Percentiles rank a stretch among this genome's conserved stretches.
Evolutionary conservation across 2,329 filamentous ascomycete genomes (phyloP).

Genomic region (Cercospora brassicicola): DNA sequence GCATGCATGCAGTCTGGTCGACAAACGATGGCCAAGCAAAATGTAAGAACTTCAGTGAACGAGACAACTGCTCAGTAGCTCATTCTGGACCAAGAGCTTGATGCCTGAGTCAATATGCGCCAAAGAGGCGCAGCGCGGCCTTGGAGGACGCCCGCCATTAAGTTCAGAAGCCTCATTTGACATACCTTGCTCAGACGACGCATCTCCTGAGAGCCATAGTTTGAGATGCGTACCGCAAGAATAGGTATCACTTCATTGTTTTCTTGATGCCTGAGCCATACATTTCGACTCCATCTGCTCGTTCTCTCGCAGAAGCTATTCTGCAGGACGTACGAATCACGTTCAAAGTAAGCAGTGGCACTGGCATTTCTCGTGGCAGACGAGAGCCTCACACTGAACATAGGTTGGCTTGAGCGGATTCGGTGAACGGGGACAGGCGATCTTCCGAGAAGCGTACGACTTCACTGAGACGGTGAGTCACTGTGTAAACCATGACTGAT

Average conservation of each 20-base stretch:
- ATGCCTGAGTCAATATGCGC: not conserved
- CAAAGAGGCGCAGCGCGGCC: not conserved
- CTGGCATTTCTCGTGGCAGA: too few relatives aligned
- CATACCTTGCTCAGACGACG: not conserved
- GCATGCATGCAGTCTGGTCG: not conserved
- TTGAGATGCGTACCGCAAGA: not conserved
- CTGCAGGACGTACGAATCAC: too few relatives aligned
- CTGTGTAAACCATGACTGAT: too few relatives aligned
- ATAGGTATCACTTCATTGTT: not conserved
- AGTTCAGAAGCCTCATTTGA: not conserved
- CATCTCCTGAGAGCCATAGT: not conserved
- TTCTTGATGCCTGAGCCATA: not conserved
- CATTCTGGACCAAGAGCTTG: too few relatives aligned
- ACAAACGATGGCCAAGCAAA: not conserved
- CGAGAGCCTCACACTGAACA: too few relatives aligned
- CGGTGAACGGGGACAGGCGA: too few relatives aligned
- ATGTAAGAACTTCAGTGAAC: too few relatives aligned
- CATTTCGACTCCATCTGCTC: not conserved
- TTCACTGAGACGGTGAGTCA: too few relatives aligned
- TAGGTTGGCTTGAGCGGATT: too few relatives aligned
- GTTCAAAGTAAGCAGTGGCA: too few relatives aligned
- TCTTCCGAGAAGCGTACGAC: too few relatives aligned
- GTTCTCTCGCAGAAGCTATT: not conserved
- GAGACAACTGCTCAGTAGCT: too few relatives aligned
- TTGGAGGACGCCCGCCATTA: not conserved